A percentile compares a stretch with the other conserved stretches of the same genome.
Evolutionary conservation across 371 early-diverging fungal genomes (phyloP).

Genomic region (Amoeboaphelidium protococcarum): DNA sequence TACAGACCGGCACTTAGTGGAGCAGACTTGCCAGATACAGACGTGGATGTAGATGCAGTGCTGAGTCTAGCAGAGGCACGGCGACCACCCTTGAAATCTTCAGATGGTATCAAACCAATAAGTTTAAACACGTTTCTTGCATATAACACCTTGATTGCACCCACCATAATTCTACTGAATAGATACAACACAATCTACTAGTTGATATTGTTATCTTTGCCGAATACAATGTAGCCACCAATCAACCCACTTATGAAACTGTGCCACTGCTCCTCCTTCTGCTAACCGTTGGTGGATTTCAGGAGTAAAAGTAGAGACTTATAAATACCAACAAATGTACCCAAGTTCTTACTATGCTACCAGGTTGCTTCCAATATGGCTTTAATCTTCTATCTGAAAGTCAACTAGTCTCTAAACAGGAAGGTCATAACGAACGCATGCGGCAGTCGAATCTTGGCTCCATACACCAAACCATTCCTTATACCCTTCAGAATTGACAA

Average conservation of each 20-base stretch:
- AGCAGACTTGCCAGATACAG: background rate
- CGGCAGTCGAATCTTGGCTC: slow-evolving; percentile 83
- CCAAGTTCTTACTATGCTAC: slow-evolving; percentile 67
- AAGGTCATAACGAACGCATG: slow-evolving; percentile 93
- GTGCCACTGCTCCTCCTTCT: slow-evolving; percentile 44
- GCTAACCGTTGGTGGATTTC: slow-evolving; percentile 29
- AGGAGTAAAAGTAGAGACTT: slow-evolving; percentile 54
- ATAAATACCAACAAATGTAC: slow-evolving; percentile 72
- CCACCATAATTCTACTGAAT: slow-evolving; percentile 67
- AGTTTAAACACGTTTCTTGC: slow-evolving; percentile 19
- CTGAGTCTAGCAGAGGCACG: no score
- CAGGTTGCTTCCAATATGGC: slow-evolving; percentile 61
- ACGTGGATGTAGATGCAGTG: no score
- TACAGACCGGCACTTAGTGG: background rate
- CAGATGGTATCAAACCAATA: background rate
- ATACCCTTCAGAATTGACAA: slow-evolving; percentile 72
- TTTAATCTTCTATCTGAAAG: slow-evolving; percentile 5
- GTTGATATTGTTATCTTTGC: slow-evolving; percentile 75
- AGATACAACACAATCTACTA: slow-evolving; percentile 85
- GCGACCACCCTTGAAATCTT: no score
- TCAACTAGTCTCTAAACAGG: slow-evolving; percentile 67
- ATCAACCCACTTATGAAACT: slow-evolving; percentile 69
- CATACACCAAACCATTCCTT: slow-evolving; percentile 86
- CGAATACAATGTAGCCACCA: slow-evolving; percentile 89
- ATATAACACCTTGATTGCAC: slow-evolving; percentile 50